phyloP scores from a whole-genome alignment of 495 filamentous ascomycete species.

The Hypoxylon perforatum region DNA sequence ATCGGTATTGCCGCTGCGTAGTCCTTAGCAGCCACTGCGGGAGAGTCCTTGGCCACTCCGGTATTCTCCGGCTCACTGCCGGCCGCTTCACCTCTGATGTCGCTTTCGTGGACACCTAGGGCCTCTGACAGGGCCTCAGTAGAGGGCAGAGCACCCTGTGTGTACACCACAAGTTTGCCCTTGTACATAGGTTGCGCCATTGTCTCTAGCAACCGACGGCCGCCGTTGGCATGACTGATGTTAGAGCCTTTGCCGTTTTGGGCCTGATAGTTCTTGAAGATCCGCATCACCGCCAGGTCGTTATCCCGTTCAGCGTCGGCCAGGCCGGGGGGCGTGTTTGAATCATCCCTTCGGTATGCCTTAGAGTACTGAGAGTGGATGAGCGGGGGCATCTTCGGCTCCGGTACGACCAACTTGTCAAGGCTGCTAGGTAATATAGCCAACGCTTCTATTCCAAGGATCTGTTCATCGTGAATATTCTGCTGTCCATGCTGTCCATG shows the following conservation, averaged over 20 bases:
- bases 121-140: conserved; percentile 56
- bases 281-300: conserved; percentile 69
- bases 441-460: conserved; percentile 69
- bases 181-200: conserved; percentile 51
- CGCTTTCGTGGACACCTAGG: conserved; percentile 52
- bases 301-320: conserved; percentile 68
- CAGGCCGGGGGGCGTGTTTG: conserved; percentile 61
- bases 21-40: conserved; percentile 57
- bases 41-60: conserved; percentile 26
- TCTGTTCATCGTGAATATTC: conserved; percentile 64
- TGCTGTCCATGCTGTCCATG: conserved; percentile 60
- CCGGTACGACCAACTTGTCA: conserved; percentile 54
- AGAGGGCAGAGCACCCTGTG: conserved; percentile 54
- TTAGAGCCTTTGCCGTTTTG: conserved; percentile 56
- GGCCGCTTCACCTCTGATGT: conserved; percentile 42
- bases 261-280: conserved; percentile 56
- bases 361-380: conserved; percentile 63
- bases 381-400: conserved; percentile 72
- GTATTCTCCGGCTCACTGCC: conserved; percentile 13
- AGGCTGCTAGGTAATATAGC: conserved; percentile 71
- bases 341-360: conserved; percentile 55
- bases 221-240: conserved; percentile 55
- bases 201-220: conserved; percentile 56
- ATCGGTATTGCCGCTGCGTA: conserved; percentile 54
- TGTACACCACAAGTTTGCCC: conserved; percentile 51